Base-by-base conservation (phyloP, 2,329 filamentous ascomycete genomes). In the Sclerotinia glacialis region DNA sequence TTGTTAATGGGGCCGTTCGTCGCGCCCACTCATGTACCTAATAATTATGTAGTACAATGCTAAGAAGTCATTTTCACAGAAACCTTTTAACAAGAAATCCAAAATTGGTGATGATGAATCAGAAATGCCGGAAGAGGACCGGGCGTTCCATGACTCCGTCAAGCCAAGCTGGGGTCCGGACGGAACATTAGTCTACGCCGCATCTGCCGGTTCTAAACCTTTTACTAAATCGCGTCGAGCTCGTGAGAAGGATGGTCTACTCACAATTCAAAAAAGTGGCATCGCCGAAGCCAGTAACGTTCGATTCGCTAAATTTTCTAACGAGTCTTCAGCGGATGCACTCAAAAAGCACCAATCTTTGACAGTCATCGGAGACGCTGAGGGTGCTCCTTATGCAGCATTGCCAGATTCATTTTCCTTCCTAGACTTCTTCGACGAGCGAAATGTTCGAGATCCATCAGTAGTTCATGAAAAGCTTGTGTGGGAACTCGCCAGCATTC, bases 401-500 rank as follows among this genome's bases (percentile, higher is more conserved):
- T 76, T 88, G 1, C 78, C 75, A 47, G 75, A 78, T 1, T 76
- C 79, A 6, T 79, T 82, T 66, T 78, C 80, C 1, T 82, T 88
- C 67, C 80, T 80, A 21, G 77, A 82, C 12, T 80, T 87, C 66
- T 80, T 80, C 34, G 77, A 80, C 62, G 74, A 76, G 23, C 77
- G 78, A 16, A 73, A 78, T 50, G 78, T 68, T 44, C 74, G 76
- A 42, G 78, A 78, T 70, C 78, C 80, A 21, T 81, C 81, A 28
- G 81, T 78, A 64, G 77, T 80, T 26, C 86, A 92, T 67, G 92
- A 96, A 78, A 86, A 87, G 73, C 82, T 87, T 18, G 87, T 95
- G 0, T 99, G 96, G 95, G 85, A 92, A 68, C 82, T 99, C 46
- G 89, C 92, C 1, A 90, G 91, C 67, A 88, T 97, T 47, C 83